Evolutionary conservation across 73 alveolate species (phyloP).

Genomic region (Uronychia setigera): DNA sequence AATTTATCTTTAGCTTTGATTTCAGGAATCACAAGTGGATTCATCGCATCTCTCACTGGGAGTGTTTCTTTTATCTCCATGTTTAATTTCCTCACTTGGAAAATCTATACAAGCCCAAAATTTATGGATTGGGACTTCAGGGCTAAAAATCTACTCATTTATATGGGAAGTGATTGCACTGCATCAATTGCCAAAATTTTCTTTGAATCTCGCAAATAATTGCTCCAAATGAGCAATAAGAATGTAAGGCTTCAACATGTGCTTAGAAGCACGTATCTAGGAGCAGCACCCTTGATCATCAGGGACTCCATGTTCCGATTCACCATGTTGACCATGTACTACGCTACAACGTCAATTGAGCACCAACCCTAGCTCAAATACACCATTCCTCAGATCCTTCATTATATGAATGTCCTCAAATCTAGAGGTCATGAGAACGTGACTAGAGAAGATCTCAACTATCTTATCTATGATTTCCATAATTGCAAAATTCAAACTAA

Average conservation of each 20-base stretch:
- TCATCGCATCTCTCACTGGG: conserved; percentile 55
- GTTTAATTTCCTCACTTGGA: conserved; percentile 36
- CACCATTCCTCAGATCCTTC: conserved; percentile 48
- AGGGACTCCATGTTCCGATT: conserved; percentile 56
- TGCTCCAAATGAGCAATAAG: conserved; percentile 52
- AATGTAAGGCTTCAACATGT: conserved; percentile 14
- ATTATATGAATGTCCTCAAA: conserved; percentile 35
- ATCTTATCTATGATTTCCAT: conserved; percentile 54
- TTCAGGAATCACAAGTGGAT: conserved; percentile 65
- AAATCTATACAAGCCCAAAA: conserved; percentile 11
- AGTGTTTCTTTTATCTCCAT: conserved; percentile 50
- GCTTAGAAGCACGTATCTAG: conserved; percentile 38
- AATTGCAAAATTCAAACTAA: conserved; percentile 53
- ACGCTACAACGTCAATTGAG: conserved; percentile 47
- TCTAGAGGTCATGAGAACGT: conserved; percentile 34
- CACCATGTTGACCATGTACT: conserved; percentile 34
- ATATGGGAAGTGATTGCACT: conserved; percentile 34
- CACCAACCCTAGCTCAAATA: conserved; percentile 54
- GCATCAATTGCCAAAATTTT: conserved; percentile 43
- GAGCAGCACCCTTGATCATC: conserved; percentile 48
- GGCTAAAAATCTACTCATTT: conserved; percentile 40
- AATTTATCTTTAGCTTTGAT: conserved; percentile 29
- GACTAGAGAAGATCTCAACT: conserved; percentile 26
- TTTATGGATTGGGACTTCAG: conserved; percentile 47
- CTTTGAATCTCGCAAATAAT: conserved; percentile 59